Conservation (phyloP, 441 rosid species). For the Aleurites moluccanus region DNA sequence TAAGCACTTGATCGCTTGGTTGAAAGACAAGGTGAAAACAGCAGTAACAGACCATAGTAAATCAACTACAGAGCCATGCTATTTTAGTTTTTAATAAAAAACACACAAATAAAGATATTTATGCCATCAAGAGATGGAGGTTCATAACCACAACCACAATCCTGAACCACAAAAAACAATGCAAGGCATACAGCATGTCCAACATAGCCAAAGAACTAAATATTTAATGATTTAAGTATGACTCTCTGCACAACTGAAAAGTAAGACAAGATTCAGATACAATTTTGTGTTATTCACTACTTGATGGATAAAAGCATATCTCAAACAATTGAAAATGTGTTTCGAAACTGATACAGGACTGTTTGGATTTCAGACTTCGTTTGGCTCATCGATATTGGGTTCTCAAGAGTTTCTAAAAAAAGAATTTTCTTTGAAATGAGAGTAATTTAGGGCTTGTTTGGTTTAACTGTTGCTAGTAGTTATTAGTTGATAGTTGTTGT, state of each 20-base stretch:
- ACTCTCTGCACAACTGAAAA: not conserved
- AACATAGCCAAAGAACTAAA: not conserved
- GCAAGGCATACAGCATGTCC: not conserved
- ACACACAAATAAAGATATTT: not conserved
- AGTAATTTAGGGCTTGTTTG: too few species aligned
- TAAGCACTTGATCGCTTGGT: not conserved
- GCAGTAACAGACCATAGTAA: not conserved
- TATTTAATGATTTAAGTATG: not conserved
- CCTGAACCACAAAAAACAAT: not conserved
- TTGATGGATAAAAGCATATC: not conserved
- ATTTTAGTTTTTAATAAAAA: not conserved
- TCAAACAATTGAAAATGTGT: not conserved
- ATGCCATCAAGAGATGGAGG: not conserved
- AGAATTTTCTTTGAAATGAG: too few species aligned
- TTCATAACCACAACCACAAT: not conserved
- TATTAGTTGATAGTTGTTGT: too few species aligned
- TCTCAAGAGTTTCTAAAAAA: too few species aligned
- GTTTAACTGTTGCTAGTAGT: too few species aligned
- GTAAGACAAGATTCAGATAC: not conserved
- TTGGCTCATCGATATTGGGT: too few species aligned
- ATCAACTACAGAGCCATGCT: not conserved
- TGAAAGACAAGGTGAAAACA: not conserved
- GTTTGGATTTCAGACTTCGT: too few species aligned
- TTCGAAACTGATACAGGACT: too few species aligned
- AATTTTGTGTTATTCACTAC: not conserved